Evolutionary conservation across 148 eudicot species (phyloP).

Genomic region (Vaccinium macrocarpon): DNA sequence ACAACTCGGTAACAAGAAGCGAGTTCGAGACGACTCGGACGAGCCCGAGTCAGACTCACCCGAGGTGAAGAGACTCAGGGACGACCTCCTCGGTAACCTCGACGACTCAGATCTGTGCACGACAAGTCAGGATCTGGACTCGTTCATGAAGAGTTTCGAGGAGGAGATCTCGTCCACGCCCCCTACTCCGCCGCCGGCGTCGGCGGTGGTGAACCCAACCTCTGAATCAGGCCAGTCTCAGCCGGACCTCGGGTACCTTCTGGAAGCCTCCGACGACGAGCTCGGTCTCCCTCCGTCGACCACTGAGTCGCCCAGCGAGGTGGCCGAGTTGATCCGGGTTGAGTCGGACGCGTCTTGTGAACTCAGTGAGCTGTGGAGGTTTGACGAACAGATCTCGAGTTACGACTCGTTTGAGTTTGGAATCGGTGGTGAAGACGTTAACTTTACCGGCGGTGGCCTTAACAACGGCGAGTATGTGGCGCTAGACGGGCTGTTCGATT

Average conservation of each 20-base stretch:
- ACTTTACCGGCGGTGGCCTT: neutral
- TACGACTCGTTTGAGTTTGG: slow-evolving; percentile 54
- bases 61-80: slow-evolving; percentile 48
- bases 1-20: slow-evolving; percentile 26
- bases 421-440: slow-evolving; percentile 13
- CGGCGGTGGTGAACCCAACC: slow-evolving; percentile 21
- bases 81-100: slow-evolving; percentile 46
- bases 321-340: slow-evolving; percentile 35
- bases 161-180: slow-evolving; percentile 43
- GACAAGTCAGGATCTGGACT: slow-evolving; percentile 51
- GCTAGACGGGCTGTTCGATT: slow-evolving; percentile 64
- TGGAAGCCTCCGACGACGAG: slow-evolving; percentile 58
- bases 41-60: slow-evolving; percentile 36
- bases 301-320: slow-evolving; percentile 14
- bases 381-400: slow-evolving; percentile 34
- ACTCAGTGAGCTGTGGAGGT: slow-evolving; percentile 47
- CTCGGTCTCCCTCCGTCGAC: slow-evolving; percentile 50
- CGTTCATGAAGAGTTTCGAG: slow-evolving; percentile 74
- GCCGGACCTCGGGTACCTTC: slow-evolving; percentile 47
- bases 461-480: slow-evolving; percentile 46
- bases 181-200: slow-evolving; percentile 16
- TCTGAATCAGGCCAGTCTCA: slow-evolving; percentile 31
- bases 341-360: slow-evolving; percentile 33
- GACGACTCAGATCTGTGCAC: slow-evolving; percentile 52
- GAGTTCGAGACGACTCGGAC: slow-evolving; percentile 46